Evolutionary conservation across 805 yeast species (phyloP).

Genomic region (Sungouiella thailandica): DNA sequence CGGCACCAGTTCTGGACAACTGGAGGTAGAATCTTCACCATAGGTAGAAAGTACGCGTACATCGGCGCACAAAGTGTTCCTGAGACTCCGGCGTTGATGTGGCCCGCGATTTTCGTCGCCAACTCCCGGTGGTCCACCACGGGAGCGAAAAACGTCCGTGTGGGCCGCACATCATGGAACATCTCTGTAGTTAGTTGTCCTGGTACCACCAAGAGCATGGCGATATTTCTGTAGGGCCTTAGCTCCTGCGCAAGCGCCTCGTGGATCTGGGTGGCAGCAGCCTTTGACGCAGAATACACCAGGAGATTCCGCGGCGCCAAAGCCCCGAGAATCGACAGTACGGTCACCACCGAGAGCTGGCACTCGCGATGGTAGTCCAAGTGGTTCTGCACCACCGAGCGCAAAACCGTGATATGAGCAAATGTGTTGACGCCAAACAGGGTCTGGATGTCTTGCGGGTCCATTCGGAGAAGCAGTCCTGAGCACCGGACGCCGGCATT

Average conservation of each 20-base stretch:
- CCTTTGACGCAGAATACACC: constrained; percentile 46
- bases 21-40: constrained; percentile 39
- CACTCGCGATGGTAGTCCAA: constrained; percentile 3
- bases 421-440: constrained; percentile 30
- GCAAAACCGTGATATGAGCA: constrained; percentile 25
- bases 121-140: constrained; percentile 33
- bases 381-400: constrained; percentile 19
- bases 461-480: constrained; percentile 22
- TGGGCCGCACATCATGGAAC: constrained; percentile 44
- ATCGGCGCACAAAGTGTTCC: constrained; percentile 44
- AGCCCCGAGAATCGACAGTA: constrained; percentile 45
- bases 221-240: constrained; percentile 16
- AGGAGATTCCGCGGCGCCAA: constrained; percentile 47
- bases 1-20: constrained; percentile 31
- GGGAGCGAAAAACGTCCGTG: constrained; percentile 44
- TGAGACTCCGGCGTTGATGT: constrained; percentile 30
- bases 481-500: constrained; percentile 48
- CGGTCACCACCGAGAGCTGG: constrained; percentile 33
- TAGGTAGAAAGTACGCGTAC: constrained; percentile 43
- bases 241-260: constrained; percentile 43
- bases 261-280: constrained; percentile 39
- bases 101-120: constrained; percentile 30
- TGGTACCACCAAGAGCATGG: constrained; percentile 39
- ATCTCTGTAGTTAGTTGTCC: constrained; percentile 48
- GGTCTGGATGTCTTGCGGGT: constrained; percentile 15